Evolutionary conservation across 306 rosid genomes (phyloP).

Genomic region (Cicer chorassanicum): DNA sequence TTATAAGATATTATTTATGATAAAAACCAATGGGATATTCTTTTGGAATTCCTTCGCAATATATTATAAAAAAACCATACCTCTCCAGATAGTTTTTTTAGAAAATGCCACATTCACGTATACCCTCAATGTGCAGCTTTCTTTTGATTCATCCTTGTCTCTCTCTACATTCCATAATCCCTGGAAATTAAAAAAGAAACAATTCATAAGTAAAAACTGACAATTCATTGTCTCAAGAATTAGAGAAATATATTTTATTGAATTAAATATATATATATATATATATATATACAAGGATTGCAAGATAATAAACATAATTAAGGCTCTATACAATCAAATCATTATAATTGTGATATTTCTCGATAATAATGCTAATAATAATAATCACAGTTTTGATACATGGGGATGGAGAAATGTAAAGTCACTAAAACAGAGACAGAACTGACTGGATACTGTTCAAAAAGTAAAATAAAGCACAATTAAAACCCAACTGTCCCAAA

Average conservation of each 20-base stretch:
- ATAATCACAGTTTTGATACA: too few relatives aligned
- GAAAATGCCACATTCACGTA: slow-evolving; percentile 83
- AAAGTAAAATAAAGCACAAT: slow-evolving; percentile 1
- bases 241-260: too few relatives aligned
- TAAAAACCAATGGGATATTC: slow-evolving; percentile 29
- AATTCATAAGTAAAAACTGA: slow-evolving; percentile 19
- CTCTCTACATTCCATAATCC: slow-evolving; percentile 77
- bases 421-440: slow-evolving; percentile 21
- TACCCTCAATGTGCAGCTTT: slow-evolving; percentile 64
- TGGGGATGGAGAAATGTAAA: not conserved
- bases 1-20: not conserved
- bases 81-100: slow-evolving; percentile 84
- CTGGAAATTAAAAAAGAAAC: slow-evolving; percentile 52
- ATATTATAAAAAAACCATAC: slow-evolving; percentile 49
- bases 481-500: slow-evolving; percentile 13
- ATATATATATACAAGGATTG: too few relatives aligned
- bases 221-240: not conserved
- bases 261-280: too few relatives aligned
- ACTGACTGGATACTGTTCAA: slow-evolving; percentile 1
- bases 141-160: slow-evolving; percentile 61
- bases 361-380: too few relatives aligned
- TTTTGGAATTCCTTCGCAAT: not conserved
- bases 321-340: too few relatives aligned
- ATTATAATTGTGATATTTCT: too few relatives aligned
- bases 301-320: too few relatives aligned